Base-by-base conservation (phyloP, 2,329 filamentous ascomycete genomes). In the Thermomyces lanuginosus region DNA sequence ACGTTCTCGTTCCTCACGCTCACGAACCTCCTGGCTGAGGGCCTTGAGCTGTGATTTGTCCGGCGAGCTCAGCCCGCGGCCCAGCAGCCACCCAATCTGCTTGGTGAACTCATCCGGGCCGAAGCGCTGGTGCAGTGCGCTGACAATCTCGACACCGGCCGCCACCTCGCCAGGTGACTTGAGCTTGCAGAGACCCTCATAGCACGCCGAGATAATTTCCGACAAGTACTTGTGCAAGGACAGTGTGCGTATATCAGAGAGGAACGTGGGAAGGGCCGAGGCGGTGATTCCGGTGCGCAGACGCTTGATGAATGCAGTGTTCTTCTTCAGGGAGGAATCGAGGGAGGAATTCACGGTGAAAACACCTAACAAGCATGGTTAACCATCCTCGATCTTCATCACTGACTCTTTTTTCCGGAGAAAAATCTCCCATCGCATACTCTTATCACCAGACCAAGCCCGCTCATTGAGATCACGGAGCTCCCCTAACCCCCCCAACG, bases 281-380 rank as follows among this genome's bases (percentile, higher is more conserved):
- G 80, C 60, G 36, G 78, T 84, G 36, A 95, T 75, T 33, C 82
- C 80, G 32, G 86, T 93, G 42, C 86, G 80, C 30, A 95, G 66
- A 45, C 86, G 81, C 58, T 92, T 93, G 49, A 95, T 95, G 53
- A 95, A 93, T 39, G 84, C 83, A 3, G 86, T 95, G 45, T 95
- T 95, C 63, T 93, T 95, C 61, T 92, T 93, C 53, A 95, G 66
- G 27, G 84, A 89, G 27, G 86, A 92, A 55, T 95, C 86, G 46
- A 95, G 75, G 16, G 79, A 77, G 46, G 69, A 68, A 52, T 71
- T 74, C 41, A 89, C 73, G 28, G 70, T 57, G 46, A 91, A 82
- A 36, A 91, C 60, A 61, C 80, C 83, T 91, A 39, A n/a, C n/a
- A n/a, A n/a, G n/a, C n/a, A n/a, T n/a, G n/a, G n/a, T n/a, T n/a